Conservation (phyloP, 768 basidiomycete species). For the Xerocomus spinulosus region DNA sequence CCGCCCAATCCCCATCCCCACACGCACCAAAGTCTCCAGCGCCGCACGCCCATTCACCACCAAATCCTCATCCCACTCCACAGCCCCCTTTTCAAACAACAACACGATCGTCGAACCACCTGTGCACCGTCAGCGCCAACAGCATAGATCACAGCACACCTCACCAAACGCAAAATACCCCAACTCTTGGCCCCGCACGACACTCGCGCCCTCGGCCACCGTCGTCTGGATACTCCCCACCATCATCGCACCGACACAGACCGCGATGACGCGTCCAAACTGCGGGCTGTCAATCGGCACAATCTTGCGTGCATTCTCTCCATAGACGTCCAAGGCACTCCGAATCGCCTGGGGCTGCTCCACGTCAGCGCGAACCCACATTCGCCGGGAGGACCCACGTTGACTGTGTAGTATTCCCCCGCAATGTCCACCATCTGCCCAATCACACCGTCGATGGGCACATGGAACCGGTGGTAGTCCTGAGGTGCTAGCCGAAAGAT, state of each 20-base stretch:
- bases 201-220: constrained; percentile 75
- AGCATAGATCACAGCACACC: constrained; percentile 22
- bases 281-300: constrained; percentile 86
- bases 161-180: constrained; percentile 94
- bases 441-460: constrained; percentile 78
- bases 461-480: constrained; percentile 94
- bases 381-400: constrained; percentile 49
- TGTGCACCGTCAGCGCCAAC: constrained; percentile 22
- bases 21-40: constrained; percentile 86
- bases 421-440: constrained; percentile 78
- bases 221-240: constrained; percentile 87
- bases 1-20: constrained; percentile 80
- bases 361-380: background rate
- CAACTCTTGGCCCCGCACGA: constrained; percentile 84
- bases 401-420: constrained; percentile 97
- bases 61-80: constrained; percentile 92
- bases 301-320: constrained; percentile 90
- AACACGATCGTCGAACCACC: constrained; percentile 91
- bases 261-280: constrained; percentile 90
- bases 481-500: constrained; percentile 93
- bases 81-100: constrained; percentile 77
- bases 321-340: constrained; percentile 85
- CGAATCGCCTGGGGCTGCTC: constrained; percentile 87
- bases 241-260: constrained; percentile 94
- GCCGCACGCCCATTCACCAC: constrained; percentile 77